These are phyloP conservation scores for Parsonsia alboflavescens DNA, from an alignment of 257 asterid genomes.

Conservation along the genomic window DNA sequence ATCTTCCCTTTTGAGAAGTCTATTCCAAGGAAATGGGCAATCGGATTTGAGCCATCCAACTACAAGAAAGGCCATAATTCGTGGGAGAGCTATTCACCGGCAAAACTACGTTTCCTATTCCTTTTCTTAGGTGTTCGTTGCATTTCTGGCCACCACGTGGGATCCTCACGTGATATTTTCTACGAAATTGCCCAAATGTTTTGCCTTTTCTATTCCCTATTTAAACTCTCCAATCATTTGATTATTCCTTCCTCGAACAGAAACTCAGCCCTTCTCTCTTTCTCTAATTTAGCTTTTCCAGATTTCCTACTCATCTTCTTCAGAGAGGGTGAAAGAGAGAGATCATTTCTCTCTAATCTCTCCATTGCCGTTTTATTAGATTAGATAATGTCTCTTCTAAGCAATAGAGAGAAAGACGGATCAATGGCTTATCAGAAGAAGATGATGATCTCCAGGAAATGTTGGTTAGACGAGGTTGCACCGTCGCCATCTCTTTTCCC, in stretches of 20 bases:
- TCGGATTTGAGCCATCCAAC: too few species aligned
- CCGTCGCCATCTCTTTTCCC: slow-evolving; percentile 43
- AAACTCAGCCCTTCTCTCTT: too few species aligned
- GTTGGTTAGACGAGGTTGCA: slow-evolving; percentile 43
- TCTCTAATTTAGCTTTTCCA: too few species aligned
- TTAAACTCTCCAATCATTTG: slow-evolving; percentile 14
- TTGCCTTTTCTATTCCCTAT: slow-evolving; percentile 14
- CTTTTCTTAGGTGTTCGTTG: not conserved
- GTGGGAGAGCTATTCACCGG: not conserved
- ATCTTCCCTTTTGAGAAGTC: too few species aligned
- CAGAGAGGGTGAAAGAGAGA: slow-evolving; percentile 5
- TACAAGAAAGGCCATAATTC: not conserved
- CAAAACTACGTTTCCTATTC: not conserved
- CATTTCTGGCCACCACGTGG: slow-evolving; percentile 34
- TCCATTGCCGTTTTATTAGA: not conserved
- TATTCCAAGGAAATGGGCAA: too few species aligned
- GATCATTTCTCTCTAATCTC: not conserved
- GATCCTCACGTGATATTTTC: slow-evolving; percentile 22
- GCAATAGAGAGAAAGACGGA: not conserved
- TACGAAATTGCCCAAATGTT: not conserved
- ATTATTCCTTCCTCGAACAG: not conserved
- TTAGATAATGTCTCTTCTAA: too few species aligned
- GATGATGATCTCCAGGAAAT: slow-evolving; percentile 14
- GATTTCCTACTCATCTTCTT: slow-evolving; percentile 6
- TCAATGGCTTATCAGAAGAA: slow-evolving; percentile 29